Evolutionary conservation across 2,329 filamentous ascomycete species (phyloP), one percentile per base, ranked within the genome.

Genomic region (Fusarium sp.): DNA sequence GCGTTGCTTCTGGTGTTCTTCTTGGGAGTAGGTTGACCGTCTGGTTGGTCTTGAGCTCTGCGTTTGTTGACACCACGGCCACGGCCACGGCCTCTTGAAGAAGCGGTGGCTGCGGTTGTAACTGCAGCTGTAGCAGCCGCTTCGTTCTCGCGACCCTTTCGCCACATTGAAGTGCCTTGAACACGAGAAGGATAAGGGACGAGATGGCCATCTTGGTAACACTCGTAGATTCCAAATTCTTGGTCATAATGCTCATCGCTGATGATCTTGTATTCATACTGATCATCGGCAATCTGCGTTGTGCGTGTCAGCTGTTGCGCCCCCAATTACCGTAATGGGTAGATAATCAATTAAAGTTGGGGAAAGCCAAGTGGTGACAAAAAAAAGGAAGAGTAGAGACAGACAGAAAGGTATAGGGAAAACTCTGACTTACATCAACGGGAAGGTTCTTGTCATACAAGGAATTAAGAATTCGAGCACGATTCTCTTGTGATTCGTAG

Each of bases 21-120:
- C 81, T 90, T 90, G 34, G 85, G 81, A 4, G 84, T 84, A 3
- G 86, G 85, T 70, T 87, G 85, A 28, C 84, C 85, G 26, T 89
- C 87, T 3, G 83, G 83, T 68, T 87, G 85, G 34, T 85, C 85
- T 20, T 84, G 85, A 11, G 87, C 85, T 75, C 85, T 88, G 30
- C 88, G 85, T 81, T 89, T 90, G 68, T 77, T 79, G 60, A 77
- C 78, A 39, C 78, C 81, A 54, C 77, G 82, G 51, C 75, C 82
- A 75, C 73, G 79, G 58, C 79, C 83, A 79, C 77, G 74, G 22
- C 76, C 73, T 68, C 73, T 82, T 70, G 70, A 77, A 41, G 78
- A 73, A 38, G 76, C 77, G 62, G 75, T 68, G 34, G 79, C 62
- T 39, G 75, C 72, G 17, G 79, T 74, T 42, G 78, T 68, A 44